These are phyloP conservation scores for Ceratocystis ficicola DNA, from an alignment of 2,329 filamentous ascomycete species.

Conservation along the genomic window DNA sequence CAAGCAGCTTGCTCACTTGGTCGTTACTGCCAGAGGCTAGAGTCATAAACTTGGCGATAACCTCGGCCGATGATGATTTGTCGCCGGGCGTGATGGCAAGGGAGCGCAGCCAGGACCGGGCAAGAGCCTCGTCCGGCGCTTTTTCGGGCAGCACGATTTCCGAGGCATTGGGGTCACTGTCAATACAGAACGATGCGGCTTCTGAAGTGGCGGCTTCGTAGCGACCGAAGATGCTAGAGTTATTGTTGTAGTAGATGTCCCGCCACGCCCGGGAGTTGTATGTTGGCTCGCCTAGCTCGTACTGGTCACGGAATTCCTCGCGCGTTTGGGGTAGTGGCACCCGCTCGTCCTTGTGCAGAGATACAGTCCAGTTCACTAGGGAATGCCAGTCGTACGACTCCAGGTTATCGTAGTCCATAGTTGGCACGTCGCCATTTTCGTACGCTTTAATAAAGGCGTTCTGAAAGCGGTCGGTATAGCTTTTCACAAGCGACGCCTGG, in stretches of 20 bases:
- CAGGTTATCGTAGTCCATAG: constrained; percentile 51
- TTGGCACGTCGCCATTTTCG: constrained; percentile 46
- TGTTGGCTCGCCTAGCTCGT: constrained; percentile 25
- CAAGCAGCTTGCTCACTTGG: constrained; percentile 36
- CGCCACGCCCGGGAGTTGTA: constrained; percentile 36
- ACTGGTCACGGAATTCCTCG: constrained; percentile 12
- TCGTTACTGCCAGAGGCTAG: constrained; percentile 34
- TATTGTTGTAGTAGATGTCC: constrained; percentile 44
- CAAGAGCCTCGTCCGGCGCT: constrained; percentile 32
- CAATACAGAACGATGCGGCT: constrained; percentile 31
- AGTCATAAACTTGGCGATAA: constrained; percentile 41
- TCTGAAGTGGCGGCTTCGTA: constrained; percentile 43
- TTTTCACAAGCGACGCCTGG: constrained; percentile 19
- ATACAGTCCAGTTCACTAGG: constrained; percentile 55
- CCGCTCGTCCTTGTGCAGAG: constrained; percentile 30
- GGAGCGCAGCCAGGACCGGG: constrained; percentile 48
- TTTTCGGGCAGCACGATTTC: not conserved
- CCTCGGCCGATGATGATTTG: constrained; percentile 37
- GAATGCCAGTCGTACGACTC: constrained; percentile 55
- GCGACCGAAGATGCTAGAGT: constrained; percentile 45
- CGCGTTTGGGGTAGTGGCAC: constrained; percentile 16
- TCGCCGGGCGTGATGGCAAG: constrained; percentile 43
- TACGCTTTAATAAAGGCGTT: constrained; percentile 54
- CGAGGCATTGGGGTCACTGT: not conserved
- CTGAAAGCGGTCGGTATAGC: constrained; percentile 48